phyloP scores from a whole-genome alignment of 2,329 filamentous ascomycete species.

The Corniculantispora saksenae region DNA sequence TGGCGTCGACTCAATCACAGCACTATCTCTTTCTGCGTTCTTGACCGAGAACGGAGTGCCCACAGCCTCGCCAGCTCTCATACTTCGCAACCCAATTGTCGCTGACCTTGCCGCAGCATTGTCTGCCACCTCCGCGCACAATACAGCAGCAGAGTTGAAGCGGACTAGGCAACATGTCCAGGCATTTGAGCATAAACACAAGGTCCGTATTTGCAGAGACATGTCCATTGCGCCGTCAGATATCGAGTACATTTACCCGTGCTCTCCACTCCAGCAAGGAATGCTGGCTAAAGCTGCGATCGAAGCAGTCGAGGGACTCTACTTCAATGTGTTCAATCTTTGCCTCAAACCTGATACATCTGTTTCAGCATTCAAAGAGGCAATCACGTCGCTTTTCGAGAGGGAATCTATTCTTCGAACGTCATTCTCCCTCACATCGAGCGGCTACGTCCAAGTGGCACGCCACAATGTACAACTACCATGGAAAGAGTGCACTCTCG shows the following conservation, averaged over 20 bases:
- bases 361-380: slow-evolving; percentile 47
- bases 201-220: slow-evolving; percentile 49
- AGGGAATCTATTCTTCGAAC: slow-evolving; percentile 69
- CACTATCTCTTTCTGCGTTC: slow-evolving; percentile 65
- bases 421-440: slow-evolving; percentile 68
- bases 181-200: slow-evolving; percentile 65
- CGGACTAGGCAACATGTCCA: slow-evolving; percentile 61
- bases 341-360: slow-evolving; percentile 49
- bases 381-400: slow-evolving; percentile 58
- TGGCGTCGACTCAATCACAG: slow-evolving; percentile 85
- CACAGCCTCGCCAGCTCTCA: slow-evolving; percentile 61
- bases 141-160: slow-evolving; percentile 32
- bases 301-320: slow-evolving; percentile 56
- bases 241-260: slow-evolving; percentile 76
- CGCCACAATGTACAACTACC: slow-evolving; percentile 43
- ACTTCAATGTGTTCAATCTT: slow-evolving; percentile 77
- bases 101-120: slow-evolving; percentile 47
- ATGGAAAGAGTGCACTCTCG: slow-evolving; percentile 44
- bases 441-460: slow-evolving; percentile 76
- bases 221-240: slow-evolving; percentile 52
- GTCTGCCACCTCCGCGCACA: slow-evolving; percentile 4
- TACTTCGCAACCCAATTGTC: slow-evolving; percentile 64
- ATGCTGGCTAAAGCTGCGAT: slow-evolving; percentile 73
- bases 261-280: slow-evolving; percentile 82
- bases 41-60: slow-evolving; percentile 65